Base-by-base conservation (phyloP, 208 protist genomes). In the Trypanosoma cruzi region DNA sequence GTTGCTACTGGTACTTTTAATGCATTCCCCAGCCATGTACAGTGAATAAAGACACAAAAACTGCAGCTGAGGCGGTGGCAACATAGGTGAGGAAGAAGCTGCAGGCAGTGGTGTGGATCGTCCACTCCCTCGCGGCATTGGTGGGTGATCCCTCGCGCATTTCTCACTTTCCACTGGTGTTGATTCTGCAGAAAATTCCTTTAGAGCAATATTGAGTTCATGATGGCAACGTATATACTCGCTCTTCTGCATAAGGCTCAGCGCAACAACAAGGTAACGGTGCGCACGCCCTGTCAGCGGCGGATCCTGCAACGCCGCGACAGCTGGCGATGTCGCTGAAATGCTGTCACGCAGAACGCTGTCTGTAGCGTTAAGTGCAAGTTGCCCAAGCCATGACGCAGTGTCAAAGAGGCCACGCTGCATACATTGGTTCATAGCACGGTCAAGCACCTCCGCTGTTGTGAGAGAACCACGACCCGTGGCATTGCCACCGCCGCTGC, bases 1-100 rank as follows among this genome's bases (percentile, higher is more conserved):
- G 29, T 80, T 81, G 22, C 68, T 61, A 36, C 68, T 81, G 1
- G 75, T 73, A 54, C 61, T 75, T 71, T 89, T 89, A 29, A 77
- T 60, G 68, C 82, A 81, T 63, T 92, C 75, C 14, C 90, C 90
- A 58, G 84, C 87, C 79, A 91, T 84, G 61, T 86, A 95, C 10
- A 95, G 73, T 11, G 87, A 81, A 77, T 95, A 95, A 16, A 92
- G 64, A 60, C 81, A 83, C 7, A 95, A 62, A 60, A 95, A 95
- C 56, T 87, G 79, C 34, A 94, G 63, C 2, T 73, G 62, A 4
- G 85, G 58, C 20, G 44, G 44, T 49, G 44, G 16, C 44, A 13
- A 20, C 4, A 36, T 57, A 52, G 10, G 58, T 44, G 53, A 5
- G 31, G 64, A 16, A 18, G 62, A 68, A 16, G 64, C 52, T 64